A percentile compares a stretch with the other conserved stretches of the same genome.
phyloP scores from a whole-genome alignment of 2,329 filamentous ascomycete species.

The Pezicula neosporulosa region DNA sequence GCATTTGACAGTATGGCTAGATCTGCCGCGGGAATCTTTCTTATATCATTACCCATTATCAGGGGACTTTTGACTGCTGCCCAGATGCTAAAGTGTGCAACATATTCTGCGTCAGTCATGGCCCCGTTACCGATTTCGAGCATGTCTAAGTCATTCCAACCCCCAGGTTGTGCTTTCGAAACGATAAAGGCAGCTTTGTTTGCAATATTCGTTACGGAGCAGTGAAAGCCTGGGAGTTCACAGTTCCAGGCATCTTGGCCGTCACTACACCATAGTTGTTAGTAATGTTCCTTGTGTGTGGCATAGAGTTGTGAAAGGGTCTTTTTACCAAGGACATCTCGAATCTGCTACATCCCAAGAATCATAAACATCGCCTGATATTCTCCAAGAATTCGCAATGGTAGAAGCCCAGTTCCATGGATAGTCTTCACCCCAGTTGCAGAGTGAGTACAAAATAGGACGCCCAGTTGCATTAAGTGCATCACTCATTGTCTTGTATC shows the following conservation, averaged over 20 bases:
- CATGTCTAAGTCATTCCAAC: constrained; percentile 31
- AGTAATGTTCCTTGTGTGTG: not conserved
- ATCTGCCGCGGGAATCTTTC: constrained; percentile 26
- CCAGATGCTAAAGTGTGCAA: constrained; percentile 28
- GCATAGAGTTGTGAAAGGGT: too few species aligned
- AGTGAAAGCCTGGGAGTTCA: constrained; percentile 24
- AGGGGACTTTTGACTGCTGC: constrained; percentile 24
- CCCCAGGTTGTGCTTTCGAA: constrained; percentile 26
- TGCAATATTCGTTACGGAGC: constrained; percentile 26
- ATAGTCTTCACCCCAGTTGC: constrained; percentile 48
- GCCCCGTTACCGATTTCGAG: constrained; percentile 33
- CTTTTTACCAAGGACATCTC: constrained; percentile 29
- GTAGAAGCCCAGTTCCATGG: constrained; percentile 33
- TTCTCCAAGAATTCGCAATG: constrained; percentile 34
- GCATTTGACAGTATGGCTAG: constrained; percentile 37
- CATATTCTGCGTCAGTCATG: constrained; percentile 33
- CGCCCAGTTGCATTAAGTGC: constrained; percentile 32
- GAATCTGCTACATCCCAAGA: constrained; percentile 35
- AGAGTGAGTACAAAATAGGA: constrained; percentile 35
- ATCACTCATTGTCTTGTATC: constrained; percentile 31
- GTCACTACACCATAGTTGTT: constrained; percentile 21
- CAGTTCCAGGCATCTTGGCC: constrained; percentile 32
- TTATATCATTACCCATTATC: constrained; percentile 28
- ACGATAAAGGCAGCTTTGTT: constrained; percentile 26
- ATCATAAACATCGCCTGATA: constrained; percentile 34